phyloP scores from a whole-genome alignment of 2,329 filamentous ascomycete genomes.

The Hypoxylon sp. region DNA sequence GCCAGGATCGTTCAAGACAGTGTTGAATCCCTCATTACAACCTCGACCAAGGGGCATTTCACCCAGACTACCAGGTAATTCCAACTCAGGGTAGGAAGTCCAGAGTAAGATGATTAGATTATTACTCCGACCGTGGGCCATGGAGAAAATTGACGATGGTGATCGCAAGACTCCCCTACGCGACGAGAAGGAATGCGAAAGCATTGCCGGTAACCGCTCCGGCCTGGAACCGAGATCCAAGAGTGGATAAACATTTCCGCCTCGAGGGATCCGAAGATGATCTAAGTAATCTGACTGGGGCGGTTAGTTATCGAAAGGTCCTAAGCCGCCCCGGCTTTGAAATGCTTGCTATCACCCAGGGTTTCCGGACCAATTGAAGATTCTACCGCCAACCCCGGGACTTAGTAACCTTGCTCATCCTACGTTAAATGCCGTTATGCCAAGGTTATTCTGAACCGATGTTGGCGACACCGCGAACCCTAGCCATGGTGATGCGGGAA shows the following conservation, averaged over 20 bases:
- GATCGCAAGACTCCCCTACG: not conserved
- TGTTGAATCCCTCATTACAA: constrained; percentile 28
- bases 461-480: constrained; percentile 17
- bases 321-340: constrained; percentile 20
- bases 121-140: constrained; percentile 5
- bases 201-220: constrained; percentile 13
- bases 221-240: constrained; percentile 15
- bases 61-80: constrained; percentile 11
- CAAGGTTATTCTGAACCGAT: constrained; percentile 16
- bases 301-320: constrained; percentile 33
- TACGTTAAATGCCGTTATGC: constrained; percentile 22
- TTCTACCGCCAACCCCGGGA: constrained; percentile 21
- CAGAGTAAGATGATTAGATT: constrained; percentile 8
- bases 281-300: constrained; percentile 39
- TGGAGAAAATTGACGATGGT: constrained; percentile 6
- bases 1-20: constrained; percentile 31
- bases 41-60: constrained; percentile 14
- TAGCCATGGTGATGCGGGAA: constrained; percentile 9
- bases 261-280: constrained; percentile 29
- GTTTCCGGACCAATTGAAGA: constrained; percentile 27
- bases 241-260: constrained; percentile 24
- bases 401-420: constrained; percentile 29
- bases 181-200: constrained; percentile 20
- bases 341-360: constrained; percentile 28
- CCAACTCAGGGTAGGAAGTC: constrained; percentile 5